These are phyloP conservation scores for Cytospora paraplurivora DNA, from an alignment of 2,329 filamentous ascomycete genomes.

Conservation along the genomic window DNA sequence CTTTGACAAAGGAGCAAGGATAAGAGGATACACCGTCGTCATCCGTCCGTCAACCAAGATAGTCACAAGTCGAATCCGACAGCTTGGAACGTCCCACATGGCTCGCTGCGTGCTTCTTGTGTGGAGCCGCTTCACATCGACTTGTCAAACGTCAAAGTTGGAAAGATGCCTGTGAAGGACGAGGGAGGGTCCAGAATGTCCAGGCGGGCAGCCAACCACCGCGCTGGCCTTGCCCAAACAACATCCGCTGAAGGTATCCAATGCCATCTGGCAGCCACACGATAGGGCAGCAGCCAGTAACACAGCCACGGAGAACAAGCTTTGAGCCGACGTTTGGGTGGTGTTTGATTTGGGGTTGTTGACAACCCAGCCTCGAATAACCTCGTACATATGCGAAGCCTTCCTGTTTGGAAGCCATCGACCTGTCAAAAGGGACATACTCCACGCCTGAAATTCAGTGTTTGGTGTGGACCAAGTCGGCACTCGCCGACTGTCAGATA, in stretches of 20 bases:
- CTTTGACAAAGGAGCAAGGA: neutral
- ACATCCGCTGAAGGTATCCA: neutral
- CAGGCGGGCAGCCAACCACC: constrained; percentile 2
- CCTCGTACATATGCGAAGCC: constrained; percentile 11
- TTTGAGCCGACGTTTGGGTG: neutral
- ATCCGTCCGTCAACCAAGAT: constrained; percentile 9
- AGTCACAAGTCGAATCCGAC: constrained; percentile 22
- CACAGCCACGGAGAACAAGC: constrained; percentile 23
- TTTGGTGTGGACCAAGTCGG: neutral
- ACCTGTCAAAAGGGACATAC: neutral
- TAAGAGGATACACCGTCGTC: neutral
- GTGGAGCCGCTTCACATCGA: constrained; percentile 13
- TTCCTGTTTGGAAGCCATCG: constrained; percentile 1
- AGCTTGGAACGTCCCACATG: constrained; percentile 24
- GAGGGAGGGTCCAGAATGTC: constrained; percentile 9
- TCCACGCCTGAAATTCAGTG: neutral
- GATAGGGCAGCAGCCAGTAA: constrained; percentile 5
- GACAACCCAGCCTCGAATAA: constrained; percentile 2
- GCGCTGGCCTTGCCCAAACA: neutral
- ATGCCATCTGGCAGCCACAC: neutral
- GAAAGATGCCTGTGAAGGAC: constrained; percentile 2
- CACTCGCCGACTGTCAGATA: constrained; percentile 13
- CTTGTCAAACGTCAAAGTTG: constrained; percentile 14
- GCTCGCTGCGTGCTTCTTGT: constrained; percentile 8
- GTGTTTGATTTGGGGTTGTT: neutral